Conservation (phyloP, 768 basidiomycete genomes). For the Leccinum variicolor region DNA sequence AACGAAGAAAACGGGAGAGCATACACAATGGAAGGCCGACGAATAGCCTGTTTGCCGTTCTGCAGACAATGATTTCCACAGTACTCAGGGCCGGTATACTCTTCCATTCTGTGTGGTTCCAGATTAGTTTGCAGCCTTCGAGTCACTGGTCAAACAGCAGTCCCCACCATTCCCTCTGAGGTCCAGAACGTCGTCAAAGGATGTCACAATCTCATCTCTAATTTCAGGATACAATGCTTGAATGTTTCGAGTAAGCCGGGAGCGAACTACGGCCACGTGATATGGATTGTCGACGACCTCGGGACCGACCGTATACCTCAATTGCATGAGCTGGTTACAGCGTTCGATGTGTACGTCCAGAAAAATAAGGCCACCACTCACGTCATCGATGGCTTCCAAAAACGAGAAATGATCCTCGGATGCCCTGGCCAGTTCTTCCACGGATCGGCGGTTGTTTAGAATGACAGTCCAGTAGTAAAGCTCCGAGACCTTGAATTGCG, state of each 20-base stretch:
- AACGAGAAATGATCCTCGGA: conserved; percentile 38
- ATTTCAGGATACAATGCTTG: conserved; percentile 37
- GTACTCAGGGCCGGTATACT: background rate
- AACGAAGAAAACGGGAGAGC: background rate
- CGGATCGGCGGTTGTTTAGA: conserved; percentile 24
- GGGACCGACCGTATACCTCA: conserved; percentile 35
- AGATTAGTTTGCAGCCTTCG: background rate
- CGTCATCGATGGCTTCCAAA: conserved; percentile 30
- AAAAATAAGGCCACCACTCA: conserved; percentile 13
- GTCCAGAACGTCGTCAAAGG: conserved; percentile 39
- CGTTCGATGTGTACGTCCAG: background rate
- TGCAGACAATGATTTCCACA: background rate
- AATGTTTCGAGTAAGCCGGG: conserved; percentile 37
- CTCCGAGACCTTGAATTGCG: background rate
- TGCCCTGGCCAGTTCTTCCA: conserved; percentile 41
- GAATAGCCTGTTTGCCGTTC: background rate
- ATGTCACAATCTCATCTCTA: conserved; percentile 40
- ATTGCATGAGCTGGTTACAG: conserved; percentile 32
- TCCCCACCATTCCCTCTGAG: conserved; percentile 12
- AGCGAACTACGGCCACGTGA: conserved; percentile 28
- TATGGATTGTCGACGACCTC: conserved; percentile 26
- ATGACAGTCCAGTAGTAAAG: conserved; percentile 36
- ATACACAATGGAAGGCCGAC: conserved; percentile 36
- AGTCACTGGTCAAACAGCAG: background rate
- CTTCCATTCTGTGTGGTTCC: background rate